phyloP scores from a whole-genome alignment of 1,139 yeast genomes.

The Kodamaea plutei region DNA sequence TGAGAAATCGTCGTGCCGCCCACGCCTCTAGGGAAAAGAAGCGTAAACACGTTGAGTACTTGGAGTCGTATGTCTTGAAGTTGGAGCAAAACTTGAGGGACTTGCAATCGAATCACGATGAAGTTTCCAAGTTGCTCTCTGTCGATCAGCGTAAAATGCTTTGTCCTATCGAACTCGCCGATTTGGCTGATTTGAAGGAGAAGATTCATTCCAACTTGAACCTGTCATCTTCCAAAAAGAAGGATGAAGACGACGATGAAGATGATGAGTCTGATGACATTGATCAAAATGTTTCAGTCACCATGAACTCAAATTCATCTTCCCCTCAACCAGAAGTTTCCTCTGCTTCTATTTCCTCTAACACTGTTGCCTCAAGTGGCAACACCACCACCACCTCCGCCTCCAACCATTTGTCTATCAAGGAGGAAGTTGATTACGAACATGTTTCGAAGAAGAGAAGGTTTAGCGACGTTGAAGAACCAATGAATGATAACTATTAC shows the following conservation, averaged over 20 bases:
- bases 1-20: conserved; percentile 94
- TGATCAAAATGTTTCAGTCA: conserved; percentile 4
- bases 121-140: conserved; percentile 13
- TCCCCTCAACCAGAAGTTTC: conserved; percentile 7
- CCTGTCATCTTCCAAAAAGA: conserved; percentile 10
- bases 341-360: conserved; percentile 1
- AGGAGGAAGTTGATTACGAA: conserved; percentile 12
- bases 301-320: too few relatives aligned
- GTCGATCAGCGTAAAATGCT: conserved; percentile 14
- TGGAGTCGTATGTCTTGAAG: conserved; percentile 60
- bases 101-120: conserved; percentile 23
- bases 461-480: conserved; percentile 4
- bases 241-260: conserved; percentile 15
- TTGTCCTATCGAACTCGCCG: conserved; percentile 18
- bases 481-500: conserved; percentile 18
- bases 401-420: conserved; percentile 5
- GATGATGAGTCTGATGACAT: conserved; percentile 14
- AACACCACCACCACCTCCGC: conserved; percentile 1
- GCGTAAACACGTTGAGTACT: conserved; percentile 82
- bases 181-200: conserved; percentile 30
- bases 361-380: conserved; percentile 5
- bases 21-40: conserved; percentile 97
- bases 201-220: conserved; percentile 31
- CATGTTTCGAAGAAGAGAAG: conserved; percentile 8
- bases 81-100: conserved; percentile 39